A percentile compares a stretch with the other conserved stretches of the same genome.
phyloP scores from a whole-genome alignment of 2,329 filamentous ascomycete species.

The Hymenoscyphus scutula region DNA sequence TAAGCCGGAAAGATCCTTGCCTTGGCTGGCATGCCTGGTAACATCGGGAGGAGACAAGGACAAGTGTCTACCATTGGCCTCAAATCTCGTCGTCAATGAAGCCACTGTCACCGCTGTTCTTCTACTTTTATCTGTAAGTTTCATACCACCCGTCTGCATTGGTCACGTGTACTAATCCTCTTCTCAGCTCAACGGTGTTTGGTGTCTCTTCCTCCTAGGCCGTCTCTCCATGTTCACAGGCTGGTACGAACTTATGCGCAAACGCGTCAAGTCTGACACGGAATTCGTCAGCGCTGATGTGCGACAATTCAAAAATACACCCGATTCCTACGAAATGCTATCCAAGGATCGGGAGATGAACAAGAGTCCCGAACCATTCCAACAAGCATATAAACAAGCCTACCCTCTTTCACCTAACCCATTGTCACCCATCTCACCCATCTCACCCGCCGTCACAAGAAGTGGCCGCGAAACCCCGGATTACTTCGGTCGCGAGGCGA shows the following conservation, averaged over 20 bases:
- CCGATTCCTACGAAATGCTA: slow-evolving; percentile 79
- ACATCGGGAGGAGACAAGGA: slow-evolving; percentile 57
- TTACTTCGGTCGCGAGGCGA: slow-evolving; percentile 44
- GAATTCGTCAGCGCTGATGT: slow-evolving; percentile 89
- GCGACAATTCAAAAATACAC: slow-evolving; percentile 58
- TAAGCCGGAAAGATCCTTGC: slow-evolving; percentile 47
- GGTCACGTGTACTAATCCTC: not conserved
- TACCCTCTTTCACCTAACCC: slow-evolving; percentile 27
- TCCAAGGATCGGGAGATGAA: slow-evolving; percentile 39
- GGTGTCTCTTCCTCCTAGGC: slow-evolving; percentile 77
- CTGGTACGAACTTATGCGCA: slow-evolving; percentile 68
- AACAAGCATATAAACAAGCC: slow-evolving; percentile 16
- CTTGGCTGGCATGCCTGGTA: slow-evolving; percentile 74
- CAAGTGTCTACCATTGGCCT: slow-evolving; percentile 61
- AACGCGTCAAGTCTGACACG: slow-evolving; percentile 52
- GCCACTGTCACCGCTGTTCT: slow-evolving; percentile 78
- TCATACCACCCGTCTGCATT: too few relatives aligned
- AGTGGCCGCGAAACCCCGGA: slow-evolving; percentile 36
- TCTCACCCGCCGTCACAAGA: slow-evolving; percentile 28
- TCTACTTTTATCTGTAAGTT: slow-evolving; percentile 72
- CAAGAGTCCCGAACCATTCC: slow-evolving; percentile 20
- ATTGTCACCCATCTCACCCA: slow-evolving; percentile 19
- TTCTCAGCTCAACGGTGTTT: slow-evolving; percentile 73
- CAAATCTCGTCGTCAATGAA: slow-evolving; percentile 66
- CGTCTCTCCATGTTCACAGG: slow-evolving; percentile 81